Conservation (phyloP, 495 filamentous ascomycete species). For the Lichenothelia convexa region DNA sequence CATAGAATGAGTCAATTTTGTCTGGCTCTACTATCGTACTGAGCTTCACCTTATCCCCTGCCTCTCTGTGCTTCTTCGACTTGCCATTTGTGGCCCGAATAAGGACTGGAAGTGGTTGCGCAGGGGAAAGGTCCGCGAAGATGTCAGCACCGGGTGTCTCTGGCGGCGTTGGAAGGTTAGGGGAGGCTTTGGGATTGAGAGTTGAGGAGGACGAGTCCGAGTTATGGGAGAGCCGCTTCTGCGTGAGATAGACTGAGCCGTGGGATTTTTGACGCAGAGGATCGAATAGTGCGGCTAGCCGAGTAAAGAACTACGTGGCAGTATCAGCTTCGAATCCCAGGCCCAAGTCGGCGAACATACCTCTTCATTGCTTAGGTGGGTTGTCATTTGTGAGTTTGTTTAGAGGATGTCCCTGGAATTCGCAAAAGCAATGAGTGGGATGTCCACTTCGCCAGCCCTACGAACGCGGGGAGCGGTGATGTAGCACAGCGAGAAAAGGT, state of each 20-base stretch:
- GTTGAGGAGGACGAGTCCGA: constrained; percentile 1
- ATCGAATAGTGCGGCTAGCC: constrained; percentile 57
- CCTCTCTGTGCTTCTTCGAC: constrained; percentile 28
- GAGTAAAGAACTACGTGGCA: constrained; percentile 58
- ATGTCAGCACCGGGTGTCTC: constrained; percentile 21
- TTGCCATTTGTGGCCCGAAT: constrained; percentile 73
- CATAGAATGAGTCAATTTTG: constrained; percentile 63
- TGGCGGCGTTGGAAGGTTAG: constrained; percentile 5
- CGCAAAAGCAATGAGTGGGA: too few relatives aligned
- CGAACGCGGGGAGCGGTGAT: too few relatives aligned
- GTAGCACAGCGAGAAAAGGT: not conserved
- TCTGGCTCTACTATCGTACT: constrained; percentile 64
- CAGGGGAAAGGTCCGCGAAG: constrained; percentile 35
- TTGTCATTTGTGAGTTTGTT: too few relatives aligned
- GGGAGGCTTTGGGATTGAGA: constrained; percentile 8
- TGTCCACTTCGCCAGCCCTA: too few relatives aligned
- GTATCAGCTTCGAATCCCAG: too few relatives aligned
- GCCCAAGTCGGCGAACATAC: constrained; percentile 27
- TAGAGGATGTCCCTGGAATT: too few relatives aligned
- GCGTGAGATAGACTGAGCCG: constrained; percentile 66
- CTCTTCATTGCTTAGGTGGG: constrained; percentile 55
- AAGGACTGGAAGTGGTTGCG: constrained; percentile 47
- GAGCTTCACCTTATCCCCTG: constrained; percentile 60
- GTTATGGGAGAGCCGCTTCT: constrained; percentile 40
- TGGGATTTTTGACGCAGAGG: constrained; percentile 46